Conservation (phyloP, 306 rosid species). For the Lathyrus aphaca region DNA sequence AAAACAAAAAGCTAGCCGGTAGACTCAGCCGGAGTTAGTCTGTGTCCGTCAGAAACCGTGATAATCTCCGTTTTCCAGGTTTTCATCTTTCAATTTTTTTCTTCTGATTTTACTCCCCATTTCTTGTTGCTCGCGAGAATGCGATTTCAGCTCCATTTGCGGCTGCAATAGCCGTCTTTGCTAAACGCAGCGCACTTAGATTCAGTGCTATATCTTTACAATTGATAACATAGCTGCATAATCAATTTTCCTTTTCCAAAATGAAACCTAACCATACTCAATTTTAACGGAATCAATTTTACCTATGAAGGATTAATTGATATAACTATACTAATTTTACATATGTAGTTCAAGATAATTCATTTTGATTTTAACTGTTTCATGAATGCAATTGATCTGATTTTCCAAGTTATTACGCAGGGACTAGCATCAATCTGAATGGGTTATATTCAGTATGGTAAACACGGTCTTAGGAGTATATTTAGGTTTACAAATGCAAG, state of each 20-base stretch:
- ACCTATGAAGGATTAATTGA: background rate
- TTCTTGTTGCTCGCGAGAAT: background rate
- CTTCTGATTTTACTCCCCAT: background rate
- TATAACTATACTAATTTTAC: background rate
- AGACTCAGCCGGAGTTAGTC: background rate
- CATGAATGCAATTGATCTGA: constrained; percentile 3
- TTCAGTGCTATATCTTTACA: background rate
- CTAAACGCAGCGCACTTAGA: background rate
- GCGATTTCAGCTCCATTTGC: background rate
- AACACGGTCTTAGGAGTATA: constrained; percentile 29
- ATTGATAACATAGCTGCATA: background rate
- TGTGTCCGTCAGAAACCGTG: background rate
- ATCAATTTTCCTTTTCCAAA: background rate
- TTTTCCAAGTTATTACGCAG: background rate
- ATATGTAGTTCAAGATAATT: background rate
- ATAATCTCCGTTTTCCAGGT: background rate
- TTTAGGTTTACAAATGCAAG: constrained; percentile 32
- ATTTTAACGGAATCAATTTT: background rate
- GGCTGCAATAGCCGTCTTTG: background rate
- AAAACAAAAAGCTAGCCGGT: background rate
- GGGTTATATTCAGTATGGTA: constrained; percentile 41
- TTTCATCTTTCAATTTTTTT: background rate
- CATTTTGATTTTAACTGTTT: constrained; percentile 4
- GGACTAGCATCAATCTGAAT: constrained; percentile 26
- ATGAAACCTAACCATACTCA: background rate